phyloP scores from a whole-genome alignment of 176 grass and related monocot genomes.

The Thalia dealbata region DNA sequence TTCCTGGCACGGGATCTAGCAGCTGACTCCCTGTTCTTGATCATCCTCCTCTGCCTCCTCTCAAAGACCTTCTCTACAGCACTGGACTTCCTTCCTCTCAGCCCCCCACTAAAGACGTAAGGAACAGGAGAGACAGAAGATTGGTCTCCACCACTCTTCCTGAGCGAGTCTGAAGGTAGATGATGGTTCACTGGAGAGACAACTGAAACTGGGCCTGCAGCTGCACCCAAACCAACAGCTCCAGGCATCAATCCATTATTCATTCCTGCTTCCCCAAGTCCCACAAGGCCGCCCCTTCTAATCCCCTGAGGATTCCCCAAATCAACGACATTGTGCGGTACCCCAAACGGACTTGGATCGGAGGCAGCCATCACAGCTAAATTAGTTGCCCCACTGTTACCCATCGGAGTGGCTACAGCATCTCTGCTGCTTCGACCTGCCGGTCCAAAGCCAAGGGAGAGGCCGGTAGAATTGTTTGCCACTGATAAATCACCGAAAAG shows the following conservation, averaged over 20 bases:
- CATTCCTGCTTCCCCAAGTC: conserved; percentile 8
- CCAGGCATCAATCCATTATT: conserved; percentile 21
- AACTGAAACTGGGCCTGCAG: background rate
- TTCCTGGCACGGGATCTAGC: conserved; percentile 8
- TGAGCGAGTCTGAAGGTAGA: conserved; percentile 15
- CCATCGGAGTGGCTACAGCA: background rate
- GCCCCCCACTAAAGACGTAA: background rate
- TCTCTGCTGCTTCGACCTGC: background rate
- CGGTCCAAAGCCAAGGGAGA: background rate
- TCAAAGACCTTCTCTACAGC: conserved; percentile 51
- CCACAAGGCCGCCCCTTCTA: background rate
- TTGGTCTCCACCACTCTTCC: conserved; percentile 27
- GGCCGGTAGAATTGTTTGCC: background rate
- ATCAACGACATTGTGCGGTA: conserved; percentile 3
- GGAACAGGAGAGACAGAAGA: conserved; percentile 13
- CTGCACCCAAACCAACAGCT: conserved; percentile 14
- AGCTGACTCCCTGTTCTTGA: conserved; percentile 1
- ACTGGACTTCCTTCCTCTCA: conserved; percentile 49
- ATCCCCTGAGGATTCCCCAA: background rate
- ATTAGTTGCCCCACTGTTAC: background rate
- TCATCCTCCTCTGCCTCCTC: conserved; percentile 9
- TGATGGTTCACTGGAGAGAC: conserved; percentile 28
- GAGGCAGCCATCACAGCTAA: conserved; percentile 25
- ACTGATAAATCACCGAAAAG: background rate
- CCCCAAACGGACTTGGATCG: conserved; percentile 27